A percentile compares a stretch with the other conserved stretches of the same genome.
Evolutionary conservation across 805 yeast species (phyloP).

Genomic region (Suhomyces tanzawaensis): DNA sequence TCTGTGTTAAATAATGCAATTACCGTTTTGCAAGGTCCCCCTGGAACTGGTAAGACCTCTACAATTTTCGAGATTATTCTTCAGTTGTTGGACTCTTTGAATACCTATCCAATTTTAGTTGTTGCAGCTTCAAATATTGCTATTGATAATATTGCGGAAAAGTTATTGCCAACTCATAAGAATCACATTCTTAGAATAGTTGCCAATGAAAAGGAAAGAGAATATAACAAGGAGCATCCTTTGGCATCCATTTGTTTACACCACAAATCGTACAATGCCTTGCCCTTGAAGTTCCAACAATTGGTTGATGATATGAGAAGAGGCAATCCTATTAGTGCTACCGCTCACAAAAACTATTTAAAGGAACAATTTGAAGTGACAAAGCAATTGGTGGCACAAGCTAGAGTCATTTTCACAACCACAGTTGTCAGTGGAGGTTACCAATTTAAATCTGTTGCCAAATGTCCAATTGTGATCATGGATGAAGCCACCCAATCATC

Average conservation of each 20-base stretch:
- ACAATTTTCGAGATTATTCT: conserved; percentile 45
- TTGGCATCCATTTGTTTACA: conserved; percentile 62
- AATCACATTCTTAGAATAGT: conserved; percentile 56
- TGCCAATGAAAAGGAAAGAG: conserved; percentile 58
- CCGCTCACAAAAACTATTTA: conserved; percentile 48
- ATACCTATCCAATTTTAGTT: conserved; percentile 62
- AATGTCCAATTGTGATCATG: conserved; percentile 67
- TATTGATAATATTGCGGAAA: conserved; percentile 73
- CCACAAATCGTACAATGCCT: conserved; percentile 50
- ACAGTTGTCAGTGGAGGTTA: conserved; percentile 72
- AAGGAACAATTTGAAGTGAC: conserved; percentile 44
- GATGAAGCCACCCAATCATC: conserved; percentile 79
- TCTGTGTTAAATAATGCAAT: conserved; percentile 50
- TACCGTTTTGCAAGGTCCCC: conserved; percentile 48
- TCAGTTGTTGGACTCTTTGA: conserved; percentile 53
- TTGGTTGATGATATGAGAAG: conserved; percentile 42
- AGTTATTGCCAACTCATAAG: conserved; percentile 49
- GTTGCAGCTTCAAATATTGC: conserved; percentile 78
- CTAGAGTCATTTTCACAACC: conserved; percentile 69
- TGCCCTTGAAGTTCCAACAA: conserved; percentile 46
- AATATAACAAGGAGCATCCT: conserved; percentile 57
- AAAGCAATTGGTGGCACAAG: conserved; percentile 55
- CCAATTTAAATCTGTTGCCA: conserved; percentile 52
- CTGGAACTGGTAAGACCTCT: conserved; percentile 44
- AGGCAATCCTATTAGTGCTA: conserved; percentile 27